phyloP scores from a whole-genome alignment of 108 stramenopile species.

The Nitzschia sp. region DNA sequence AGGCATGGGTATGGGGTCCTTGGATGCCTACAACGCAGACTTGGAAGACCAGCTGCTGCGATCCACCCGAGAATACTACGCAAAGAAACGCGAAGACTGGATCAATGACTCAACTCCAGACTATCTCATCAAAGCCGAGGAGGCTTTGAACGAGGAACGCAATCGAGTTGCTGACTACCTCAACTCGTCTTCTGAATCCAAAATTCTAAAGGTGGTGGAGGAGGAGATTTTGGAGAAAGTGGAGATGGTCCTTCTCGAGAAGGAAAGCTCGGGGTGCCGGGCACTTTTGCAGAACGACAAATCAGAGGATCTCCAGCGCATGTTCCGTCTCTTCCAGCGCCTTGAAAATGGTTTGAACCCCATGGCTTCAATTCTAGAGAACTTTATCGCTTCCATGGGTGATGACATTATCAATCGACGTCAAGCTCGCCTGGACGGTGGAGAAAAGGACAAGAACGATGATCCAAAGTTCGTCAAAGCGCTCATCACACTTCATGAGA shows the following conservation, averaged over 20 bases:
- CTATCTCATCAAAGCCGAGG: constrained; percentile 97
- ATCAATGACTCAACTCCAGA: constrained; percentile 95
- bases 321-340: constrained; percentile 95
- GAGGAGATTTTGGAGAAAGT: constrained; percentile 95
- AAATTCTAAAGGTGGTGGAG: constrained; percentile 90
- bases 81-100: constrained; percentile 95
- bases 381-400: constrained; percentile 85
- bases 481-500: constrained; percentile 95
- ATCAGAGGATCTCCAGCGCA: constrained; percentile 92
- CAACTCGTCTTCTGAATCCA: constrained; percentile 86
- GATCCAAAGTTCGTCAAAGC: constrained; percentile 97
- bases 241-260: constrained; percentile 92
- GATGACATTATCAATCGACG: constrained; percentile 86
- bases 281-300: constrained; percentile 96
- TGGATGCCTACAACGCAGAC: constrained; percentile 91
- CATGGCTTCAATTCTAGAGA: constrained; percentile 90
- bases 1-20: constrained; percentile 93
- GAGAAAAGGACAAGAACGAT: constrained; percentile 92
- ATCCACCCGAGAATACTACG: constrained; percentile 91
- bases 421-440: constrained; percentile 84
- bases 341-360: constrained; percentile 93
- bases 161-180: constrained; percentile 93
- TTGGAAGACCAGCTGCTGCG: constrained; percentile 90
- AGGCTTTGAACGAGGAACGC: constrained; percentile 86
- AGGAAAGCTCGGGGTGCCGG: constrained; percentile 95